Conservation (phyloP, 2,329 filamentous ascomycete genomes). For the Juglanconis oblonga region DNA sequence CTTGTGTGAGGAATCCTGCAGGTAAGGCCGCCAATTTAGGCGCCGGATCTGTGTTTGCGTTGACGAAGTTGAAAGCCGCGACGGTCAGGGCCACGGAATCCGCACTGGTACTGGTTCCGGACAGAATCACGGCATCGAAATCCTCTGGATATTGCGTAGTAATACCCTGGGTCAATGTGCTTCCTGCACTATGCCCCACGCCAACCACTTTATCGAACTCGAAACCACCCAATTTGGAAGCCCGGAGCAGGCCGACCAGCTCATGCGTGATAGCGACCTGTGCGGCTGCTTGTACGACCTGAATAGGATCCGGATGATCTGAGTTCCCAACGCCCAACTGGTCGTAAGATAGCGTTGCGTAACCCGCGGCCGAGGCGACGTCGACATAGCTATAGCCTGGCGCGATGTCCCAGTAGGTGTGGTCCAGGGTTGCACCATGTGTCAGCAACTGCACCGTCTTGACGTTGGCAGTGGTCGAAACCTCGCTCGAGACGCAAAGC, state of each 20-base stretch:
- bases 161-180: conserved; percentile 30
- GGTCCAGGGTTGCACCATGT: conserved; percentile 37
- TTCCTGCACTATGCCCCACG: conserved; percentile 37
- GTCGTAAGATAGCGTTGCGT: conserved; percentile 39
- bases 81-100: not conserved
- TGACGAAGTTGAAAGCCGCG: not conserved
- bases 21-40: conserved; percentile 26
- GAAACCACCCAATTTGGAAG: conserved; percentile 18
- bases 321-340: conserved; percentile 37
- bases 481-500: conserved; percentile 20
- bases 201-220: conserved; percentile 34
- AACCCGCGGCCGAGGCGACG: conserved; percentile 33
- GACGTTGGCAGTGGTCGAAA: conserved; percentile 1
- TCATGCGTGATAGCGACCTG: conserved; percentile 34
- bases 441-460: conserved; percentile 35
- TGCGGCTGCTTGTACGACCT: conserved; percentile 33
- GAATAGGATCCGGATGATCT: conserved; percentile 34
- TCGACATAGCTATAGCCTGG: conserved; percentile 38
- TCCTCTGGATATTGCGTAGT: conserved; percentile 29
- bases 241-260: conserved; percentile 28
- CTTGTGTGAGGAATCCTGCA: conserved; percentile 19
- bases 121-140: conserved; percentile 33
- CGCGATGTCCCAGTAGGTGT: conserved; percentile 35
- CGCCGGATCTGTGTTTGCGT: conserved; percentile 27
- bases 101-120: not conserved